Evolutionary conservation across 2,329 filamentous ascomycete species (phyloP).

Genomic region (Aaosphaeria arxii): DNA sequence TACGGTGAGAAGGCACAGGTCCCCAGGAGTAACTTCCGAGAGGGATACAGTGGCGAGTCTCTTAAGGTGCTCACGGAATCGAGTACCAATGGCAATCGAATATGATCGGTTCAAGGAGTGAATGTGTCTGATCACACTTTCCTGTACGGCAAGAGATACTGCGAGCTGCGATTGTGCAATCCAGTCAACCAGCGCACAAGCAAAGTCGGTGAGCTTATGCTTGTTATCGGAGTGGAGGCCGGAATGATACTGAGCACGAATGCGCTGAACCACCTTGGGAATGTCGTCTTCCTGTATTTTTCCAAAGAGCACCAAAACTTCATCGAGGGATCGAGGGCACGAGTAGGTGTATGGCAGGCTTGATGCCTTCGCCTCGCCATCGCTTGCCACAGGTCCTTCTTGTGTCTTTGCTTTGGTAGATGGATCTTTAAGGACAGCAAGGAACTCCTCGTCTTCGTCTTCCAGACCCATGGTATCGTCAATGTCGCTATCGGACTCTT

Average conservation of each 20-base stretch:
- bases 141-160: slow-evolving; percentile 66
- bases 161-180: slow-evolving; percentile 51
- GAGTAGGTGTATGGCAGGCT: slow-evolving; percentile 77
- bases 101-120: slow-evolving; percentile 90
- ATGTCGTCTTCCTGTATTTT: slow-evolving; percentile 63
- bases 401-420: slow-evolving; percentile 11
- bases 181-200: slow-evolving; percentile 64
- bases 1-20: slow-evolving; percentile 76
- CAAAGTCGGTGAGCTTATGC: slow-evolving; percentile 70
- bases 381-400: neutral
- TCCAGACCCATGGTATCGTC: slow-evolving; percentile 35
- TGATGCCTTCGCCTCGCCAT: slow-evolving; percentile 40
- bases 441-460: slow-evolving; percentile 48
- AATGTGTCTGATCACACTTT: slow-evolving; percentile 81
- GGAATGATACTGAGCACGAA: slow-evolving; percentile 88
- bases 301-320: slow-evolving; percentile 66
- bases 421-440: slow-evolving; percentile 41
- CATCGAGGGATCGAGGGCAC: slow-evolving; percentile 75
- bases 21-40: slow-evolving; percentile 56
- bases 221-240: slow-evolving; percentile 85
- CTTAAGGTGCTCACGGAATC: slow-evolving; percentile 72
- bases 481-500: slow-evolving; percentile 20
- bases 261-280: slow-evolving; percentile 79
- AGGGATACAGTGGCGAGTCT: no score
- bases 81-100: slow-evolving; percentile 70